A percentile compares a stretch with the other conserved stretches of the same genome.
These are phyloP conservation scores for Cordyceps sp. DNA, from an alignment of 2,329 filamentous ascomycete genomes.

Conservation along the genomic window DNA sequence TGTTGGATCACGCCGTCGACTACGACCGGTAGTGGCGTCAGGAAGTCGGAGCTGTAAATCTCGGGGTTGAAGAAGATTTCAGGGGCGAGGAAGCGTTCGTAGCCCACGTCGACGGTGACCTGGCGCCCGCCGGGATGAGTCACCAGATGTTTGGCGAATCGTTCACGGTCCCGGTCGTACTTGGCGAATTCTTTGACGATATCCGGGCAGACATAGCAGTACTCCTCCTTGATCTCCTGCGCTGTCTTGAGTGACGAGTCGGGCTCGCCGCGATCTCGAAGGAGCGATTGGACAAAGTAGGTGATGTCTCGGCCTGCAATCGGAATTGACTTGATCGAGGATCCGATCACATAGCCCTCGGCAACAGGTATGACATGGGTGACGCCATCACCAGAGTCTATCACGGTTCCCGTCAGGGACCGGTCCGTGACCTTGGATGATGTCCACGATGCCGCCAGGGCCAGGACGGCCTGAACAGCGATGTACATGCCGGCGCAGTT, in stretches of 20 bases:
- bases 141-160: constrained; percentile 82
- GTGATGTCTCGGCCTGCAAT: constrained; percentile 97
- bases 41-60: constrained; percentile 97
- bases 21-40: constrained; percentile 84
- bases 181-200: constrained; percentile 97
- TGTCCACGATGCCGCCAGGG: constrained; percentile 94
- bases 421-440: constrained; percentile 95
- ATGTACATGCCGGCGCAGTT: constrained; percentile 99
- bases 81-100: constrained; percentile 92
- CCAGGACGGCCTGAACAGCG: constrained; percentile 91
- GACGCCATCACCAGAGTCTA: constrained; percentile 96
- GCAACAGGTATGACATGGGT: constrained; percentile 98
- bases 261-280: constrained; percentile 89
- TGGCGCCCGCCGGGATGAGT: constrained; percentile 72
- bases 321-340: constrained; percentile 96
- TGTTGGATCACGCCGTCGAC: constrained; percentile 96
- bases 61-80: constrained; percentile 99
- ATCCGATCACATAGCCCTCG: constrained; percentile 97
- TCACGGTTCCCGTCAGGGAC: constrained; percentile 91
- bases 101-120: constrained; percentile 80
- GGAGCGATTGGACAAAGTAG: constrained; percentile 92
- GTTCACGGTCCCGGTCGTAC: constrained; percentile 82
- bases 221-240: constrained; percentile 96
- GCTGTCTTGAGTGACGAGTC: constrained; percentile 96
- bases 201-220: constrained; percentile 96